Conservation (phyloP, 305 asterid species). For the Andrographis paniculata region DNA sequence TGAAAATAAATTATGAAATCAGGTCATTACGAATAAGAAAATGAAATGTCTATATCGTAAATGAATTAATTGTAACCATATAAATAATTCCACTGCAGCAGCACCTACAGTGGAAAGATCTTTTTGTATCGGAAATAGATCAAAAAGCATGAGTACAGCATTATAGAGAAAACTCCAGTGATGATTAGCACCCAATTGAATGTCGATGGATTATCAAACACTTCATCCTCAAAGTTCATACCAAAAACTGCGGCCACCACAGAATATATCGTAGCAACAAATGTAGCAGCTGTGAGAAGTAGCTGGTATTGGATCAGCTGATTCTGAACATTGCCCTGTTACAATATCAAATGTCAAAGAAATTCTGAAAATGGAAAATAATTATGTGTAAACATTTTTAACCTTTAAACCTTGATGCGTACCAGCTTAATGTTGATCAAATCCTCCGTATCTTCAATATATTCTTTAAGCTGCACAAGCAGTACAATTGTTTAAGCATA, state of each 20-base stretch:
- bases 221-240: conserved; percentile 66
- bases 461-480: conserved; percentile 84
- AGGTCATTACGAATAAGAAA: too few species aligned
- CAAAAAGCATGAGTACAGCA: conserved; percentile 49
- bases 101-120: conserved; percentile 53
- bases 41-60: too few species aligned
- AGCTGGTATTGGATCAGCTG: conserved; percentile 86
- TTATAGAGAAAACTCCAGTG: conserved; percentile 49
- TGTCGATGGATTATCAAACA: conserved; percentile 50
- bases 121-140: conserved; percentile 80
- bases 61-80: conserved; percentile 12
- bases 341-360: conserved; percentile 9
- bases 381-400: conserved; percentile 4
- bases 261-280: conserved; percentile 71
- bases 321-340: conserved; percentile 94
- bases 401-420: conserved; percentile 15
- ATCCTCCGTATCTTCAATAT: conserved; percentile 96
- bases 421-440: conserved; percentile 94
- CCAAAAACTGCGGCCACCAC: conserved; percentile 94
- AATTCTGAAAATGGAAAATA: conserved; percentile 3
- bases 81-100: conserved; percentile 8
- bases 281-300: conserved; percentile 93
- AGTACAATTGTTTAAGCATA: neutral
- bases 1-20: too few species aligned
- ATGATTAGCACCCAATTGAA: conserved; percentile 72